Percentiles rank a stretch among this genome's conserved stretches.
phyloP scores from a whole-genome alignment of 257 asterid genomes.

The Gynochthodes officinalis region DNA sequence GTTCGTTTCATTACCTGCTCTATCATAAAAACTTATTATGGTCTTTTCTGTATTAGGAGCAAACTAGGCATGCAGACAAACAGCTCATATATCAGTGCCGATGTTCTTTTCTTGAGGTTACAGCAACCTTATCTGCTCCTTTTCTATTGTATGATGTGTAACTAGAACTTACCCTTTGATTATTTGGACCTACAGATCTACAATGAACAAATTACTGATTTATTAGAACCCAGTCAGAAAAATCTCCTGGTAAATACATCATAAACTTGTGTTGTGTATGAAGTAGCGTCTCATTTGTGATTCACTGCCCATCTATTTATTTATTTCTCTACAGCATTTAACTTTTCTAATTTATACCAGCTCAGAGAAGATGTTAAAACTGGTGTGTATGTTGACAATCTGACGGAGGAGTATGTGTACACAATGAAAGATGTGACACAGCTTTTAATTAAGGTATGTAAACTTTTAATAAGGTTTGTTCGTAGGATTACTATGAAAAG shows the following conservation, averaged over 20 bases:
- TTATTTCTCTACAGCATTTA: neutral
- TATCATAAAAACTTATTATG: neutral
- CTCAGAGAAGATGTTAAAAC: slow-evolving; percentile 86
- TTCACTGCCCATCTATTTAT: slow-evolving; percentile 12
- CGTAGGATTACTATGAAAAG: neutral
- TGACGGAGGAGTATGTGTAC: slow-evolving; percentile 87
- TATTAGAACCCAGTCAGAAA: slow-evolving; percentile 89
- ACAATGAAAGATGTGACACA: slow-evolving; percentile 84
- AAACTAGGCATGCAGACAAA: slow-evolving; percentile 74
- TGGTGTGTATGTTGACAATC: slow-evolving; percentile 96
- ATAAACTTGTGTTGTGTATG: neutral
- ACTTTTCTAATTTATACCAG: slow-evolving; percentile 42
- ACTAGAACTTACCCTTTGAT: slow-evolving; percentile 6
- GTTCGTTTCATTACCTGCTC: neutral
- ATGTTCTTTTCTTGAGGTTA: slow-evolving; percentile 97
- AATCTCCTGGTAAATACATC: slow-evolving; percentile 75
- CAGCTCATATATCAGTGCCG: slow-evolving; percentile 85
- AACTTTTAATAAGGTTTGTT: slow-evolving; percentile 10
- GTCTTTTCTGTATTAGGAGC: slow-evolving; percentile 60
- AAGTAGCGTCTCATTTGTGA: slow-evolving; percentile 5
- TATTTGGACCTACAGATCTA: slow-evolving; percentile 61
- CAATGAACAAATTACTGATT: slow-evolving; percentile 97
- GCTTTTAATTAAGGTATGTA: slow-evolving; percentile 79
- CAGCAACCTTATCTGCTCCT: slow-evolving; percentile 16
- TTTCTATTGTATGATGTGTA: slow-evolving; percentile 8